A percentile compares a stretch with the other conserved stretches of the same genome.
Evolutionary conservation across 2,329 filamentous ascomycete species (phyloP).

Genomic region (Alternaria triticina): DNA sequence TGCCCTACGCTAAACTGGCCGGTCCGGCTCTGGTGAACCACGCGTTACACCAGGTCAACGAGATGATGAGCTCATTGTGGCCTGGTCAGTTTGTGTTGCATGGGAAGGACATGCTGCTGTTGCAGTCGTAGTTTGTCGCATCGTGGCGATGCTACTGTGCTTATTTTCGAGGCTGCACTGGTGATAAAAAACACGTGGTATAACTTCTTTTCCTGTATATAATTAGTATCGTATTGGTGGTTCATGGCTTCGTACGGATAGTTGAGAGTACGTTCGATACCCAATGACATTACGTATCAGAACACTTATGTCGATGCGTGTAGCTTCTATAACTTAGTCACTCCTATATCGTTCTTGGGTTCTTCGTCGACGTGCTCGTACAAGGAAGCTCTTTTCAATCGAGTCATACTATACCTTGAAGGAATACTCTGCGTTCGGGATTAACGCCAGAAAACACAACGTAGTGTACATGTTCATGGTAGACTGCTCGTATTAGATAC

Average conservation of each 20-base stretch:
- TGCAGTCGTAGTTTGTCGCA: neutral
- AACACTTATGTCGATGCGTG: no score
- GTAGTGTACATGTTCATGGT: no score
- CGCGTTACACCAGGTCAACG: neutral
- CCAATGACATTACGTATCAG: neutral
- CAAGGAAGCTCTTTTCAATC: no score
- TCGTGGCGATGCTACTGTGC: neutral
- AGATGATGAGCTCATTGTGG: neutral
- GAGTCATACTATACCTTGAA: no score
- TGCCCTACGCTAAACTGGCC: neutral
- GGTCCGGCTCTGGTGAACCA: neutral
- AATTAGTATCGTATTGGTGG: neutral
- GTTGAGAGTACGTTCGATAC: no score
- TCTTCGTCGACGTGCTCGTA: no score
- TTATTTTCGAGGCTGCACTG: neutral
- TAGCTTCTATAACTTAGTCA: no score
- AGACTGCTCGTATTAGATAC: no score
- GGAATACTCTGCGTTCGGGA: no score
- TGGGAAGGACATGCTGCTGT: neutral
- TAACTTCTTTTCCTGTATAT: neutral
- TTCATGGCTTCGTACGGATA: no score
- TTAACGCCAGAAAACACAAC: no score
- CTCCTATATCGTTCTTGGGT: no score
- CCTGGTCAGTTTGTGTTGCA: neutral
- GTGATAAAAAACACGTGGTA: neutral